Evolutionary conservation across 352 stramenopile species (phyloP).

Genomic region (Phytophthora litchii): DNA sequence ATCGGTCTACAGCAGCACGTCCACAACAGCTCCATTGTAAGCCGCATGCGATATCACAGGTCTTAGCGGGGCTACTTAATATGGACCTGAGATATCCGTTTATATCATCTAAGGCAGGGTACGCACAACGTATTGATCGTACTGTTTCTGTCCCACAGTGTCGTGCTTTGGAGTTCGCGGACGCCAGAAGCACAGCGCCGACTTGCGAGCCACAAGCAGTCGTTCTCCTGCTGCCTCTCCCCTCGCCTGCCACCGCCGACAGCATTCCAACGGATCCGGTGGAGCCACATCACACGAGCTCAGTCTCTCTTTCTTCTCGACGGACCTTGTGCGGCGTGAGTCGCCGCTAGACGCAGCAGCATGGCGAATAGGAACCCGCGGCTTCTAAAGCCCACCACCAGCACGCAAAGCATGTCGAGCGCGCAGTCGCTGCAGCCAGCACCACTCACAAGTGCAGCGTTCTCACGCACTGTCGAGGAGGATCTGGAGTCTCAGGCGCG

Average conservation of each 20-base stretch:
- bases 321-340: neutral
- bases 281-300: neutral
- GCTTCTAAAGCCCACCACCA: slow-evolving; percentile 39
- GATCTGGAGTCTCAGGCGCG: slow-evolving; percentile 70
- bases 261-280: slow-evolving; percentile 1
- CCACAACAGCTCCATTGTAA: too few relatives aligned
- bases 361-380: slow-evolving; percentile 34
- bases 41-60: too few relatives aligned
- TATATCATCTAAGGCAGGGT: too few relatives aligned
- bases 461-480: slow-evolving; percentile 48
- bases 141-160: slow-evolving; percentile 10
- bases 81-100: too few relatives aligned
- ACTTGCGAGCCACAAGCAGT: slow-evolving; percentile 21
- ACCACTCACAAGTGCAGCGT: slow-evolving; percentile 33
- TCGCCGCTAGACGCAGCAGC: neutral
- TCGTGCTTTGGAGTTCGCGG: slow-evolving; percentile 3
- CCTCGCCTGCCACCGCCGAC: slow-evolving; percentile 3
- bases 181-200: slow-evolving; percentile 14
- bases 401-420: slow-evolving; percentile 50
- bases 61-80: too few relatives aligned
- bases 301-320: slow-evolving; percentile 1
- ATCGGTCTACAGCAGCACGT: too few relatives aligned
- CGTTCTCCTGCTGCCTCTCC: slow-evolving; percentile 13
- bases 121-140: too few relatives aligned
- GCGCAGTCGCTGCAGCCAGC: slow-evolving; percentile 47